Evolutionary conservation across 2,329 filamentous ascomycete species (phyloP).

Genomic region (Teratosphaeria nubilosa): DNA sequence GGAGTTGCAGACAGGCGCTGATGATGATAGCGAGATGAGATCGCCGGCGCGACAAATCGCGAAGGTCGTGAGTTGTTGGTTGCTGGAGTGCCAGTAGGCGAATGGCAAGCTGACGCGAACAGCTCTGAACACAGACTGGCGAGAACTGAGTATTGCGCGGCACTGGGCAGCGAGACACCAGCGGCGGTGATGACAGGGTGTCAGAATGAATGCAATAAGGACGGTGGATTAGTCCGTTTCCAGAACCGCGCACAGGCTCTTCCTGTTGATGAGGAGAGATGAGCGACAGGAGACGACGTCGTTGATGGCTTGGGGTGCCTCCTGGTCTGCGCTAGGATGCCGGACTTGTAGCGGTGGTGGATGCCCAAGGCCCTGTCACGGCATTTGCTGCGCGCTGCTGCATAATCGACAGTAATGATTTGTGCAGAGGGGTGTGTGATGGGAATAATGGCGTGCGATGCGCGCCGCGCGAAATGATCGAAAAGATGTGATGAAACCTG

Average conservation of each 20-base stretch:
- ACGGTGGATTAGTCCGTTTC: conserved; percentile 6
- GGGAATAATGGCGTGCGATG: background rate
- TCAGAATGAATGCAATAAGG: conserved; percentile 5
- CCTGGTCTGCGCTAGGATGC: background rate
- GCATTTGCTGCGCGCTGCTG: background rate
- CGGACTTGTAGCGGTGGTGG: background rate
- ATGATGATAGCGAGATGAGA: background rate
- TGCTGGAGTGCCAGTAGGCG: background rate
- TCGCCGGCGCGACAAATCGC: background rate
- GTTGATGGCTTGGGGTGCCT: conserved; percentile 1
- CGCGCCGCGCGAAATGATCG: background rate
- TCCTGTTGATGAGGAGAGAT: background rate
- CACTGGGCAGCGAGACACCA: conserved; percentile 12
- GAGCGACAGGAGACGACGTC: conserved; percentile 1
- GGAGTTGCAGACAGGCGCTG: background rate
- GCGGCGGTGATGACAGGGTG: conserved; percentile 8
- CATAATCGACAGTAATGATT: background rate
- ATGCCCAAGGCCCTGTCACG: background rate
- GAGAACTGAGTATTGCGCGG: background rate
- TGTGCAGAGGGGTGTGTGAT: background rate
- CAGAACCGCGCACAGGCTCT: conserved; percentile 8
- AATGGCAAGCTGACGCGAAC: background rate
- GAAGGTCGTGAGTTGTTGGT: background rate
- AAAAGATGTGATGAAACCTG: background rate
- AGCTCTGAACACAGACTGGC: background rate